Evolutionary conservation across 192 early-diverging fungal species (phyloP).

Genomic region (Coemansia sp.): DNA sequence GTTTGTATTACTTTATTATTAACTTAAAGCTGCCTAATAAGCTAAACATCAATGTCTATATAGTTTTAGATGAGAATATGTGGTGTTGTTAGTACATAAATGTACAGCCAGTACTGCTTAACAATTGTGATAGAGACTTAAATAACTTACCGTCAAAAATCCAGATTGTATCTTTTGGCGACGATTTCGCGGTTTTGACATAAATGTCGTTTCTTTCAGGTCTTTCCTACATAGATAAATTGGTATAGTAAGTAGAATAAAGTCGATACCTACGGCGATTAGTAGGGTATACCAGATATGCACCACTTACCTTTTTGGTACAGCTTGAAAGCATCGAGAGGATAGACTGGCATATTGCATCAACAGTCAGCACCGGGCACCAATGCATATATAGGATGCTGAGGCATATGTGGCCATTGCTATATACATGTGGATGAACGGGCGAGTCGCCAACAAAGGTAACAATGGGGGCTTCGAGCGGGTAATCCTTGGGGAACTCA

Average conservation of each 20-base stretch:
- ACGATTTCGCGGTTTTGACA: constrained; percentile 36
- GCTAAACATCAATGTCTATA: not conserved
- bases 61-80: not conserved
- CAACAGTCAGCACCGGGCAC: constrained; percentile 89
- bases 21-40: not conserved
- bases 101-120: too few species aligned
- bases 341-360: constrained; percentile 83
- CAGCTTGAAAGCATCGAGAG: constrained; percentile 91
- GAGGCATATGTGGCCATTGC: constrained; percentile 96
- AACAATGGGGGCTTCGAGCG: constrained; percentile 71
- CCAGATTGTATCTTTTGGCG: constrained; percentile 48
- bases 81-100: too few species aligned
- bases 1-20: not conserved
- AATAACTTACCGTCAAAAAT: constrained; percentile 40
- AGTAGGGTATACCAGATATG: not conserved
- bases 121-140: too few species aligned
- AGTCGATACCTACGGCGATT: not conserved
- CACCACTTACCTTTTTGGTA: constrained; percentile 60
- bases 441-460: constrained; percentile 61
- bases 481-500: constrained; percentile 70
- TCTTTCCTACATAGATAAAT: constrained; percentile 17
- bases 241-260: not conserved
- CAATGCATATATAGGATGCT: constrained; percentile 94
- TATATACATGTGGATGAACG: constrained; percentile 77
- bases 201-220: constrained; percentile 34